These are phyloP conservation scores for Massarina eburnea DNA, from an alignment of 2,329 filamentous ascomycete species.

Conservation along the genomic window DNA sequence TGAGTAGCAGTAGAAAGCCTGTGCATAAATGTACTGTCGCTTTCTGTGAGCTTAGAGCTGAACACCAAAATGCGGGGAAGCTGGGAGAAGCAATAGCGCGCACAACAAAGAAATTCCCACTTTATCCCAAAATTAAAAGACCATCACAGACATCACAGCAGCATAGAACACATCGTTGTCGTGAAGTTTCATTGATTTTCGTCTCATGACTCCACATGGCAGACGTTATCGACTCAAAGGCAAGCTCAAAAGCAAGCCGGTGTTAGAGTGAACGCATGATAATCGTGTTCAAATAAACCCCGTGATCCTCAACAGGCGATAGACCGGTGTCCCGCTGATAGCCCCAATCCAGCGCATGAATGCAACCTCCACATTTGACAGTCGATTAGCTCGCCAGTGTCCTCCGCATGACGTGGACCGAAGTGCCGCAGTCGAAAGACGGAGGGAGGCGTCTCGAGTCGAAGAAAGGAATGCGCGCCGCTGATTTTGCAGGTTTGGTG, in stretches of 20 bases:
- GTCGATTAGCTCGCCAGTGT: constrained; percentile 28
- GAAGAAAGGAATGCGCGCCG: constrained; percentile 23
- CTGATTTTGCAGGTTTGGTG: constrained; percentile 9
- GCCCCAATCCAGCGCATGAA: constrained; percentile 29
- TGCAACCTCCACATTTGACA: constrained; percentile 20
- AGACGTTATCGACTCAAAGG: constrained; percentile 40
- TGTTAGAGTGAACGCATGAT: constrained; percentile 38
- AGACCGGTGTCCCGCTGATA: constrained; percentile 37
- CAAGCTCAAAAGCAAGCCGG: constrained; percentile 34
- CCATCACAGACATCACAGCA: constrained; percentile 12
- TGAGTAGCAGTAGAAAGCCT: too few species aligned
- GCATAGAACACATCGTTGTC: constrained; percentile 20
- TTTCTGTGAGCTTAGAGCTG: too few species aligned
- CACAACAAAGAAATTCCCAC: constrained; percentile 5
- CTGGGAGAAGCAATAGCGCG: background rate
- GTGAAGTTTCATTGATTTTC: constrained; percentile 42
- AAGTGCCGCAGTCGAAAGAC: constrained; percentile 23
- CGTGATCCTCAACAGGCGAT: constrained; percentile 37
- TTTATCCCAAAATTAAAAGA: too few species aligned
- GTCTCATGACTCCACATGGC: constrained; percentile 39
- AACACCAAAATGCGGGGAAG: background rate
- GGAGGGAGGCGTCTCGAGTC: constrained; percentile 19
- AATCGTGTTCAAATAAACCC: constrained; percentile 35
- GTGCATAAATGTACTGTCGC: too few species aligned
- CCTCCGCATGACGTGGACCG: constrained; percentile 26